These are phyloP conservation scores for Populus hybrid DNA, from an alignment of 441 rosid species.

Conservation along the genomic window DNA sequence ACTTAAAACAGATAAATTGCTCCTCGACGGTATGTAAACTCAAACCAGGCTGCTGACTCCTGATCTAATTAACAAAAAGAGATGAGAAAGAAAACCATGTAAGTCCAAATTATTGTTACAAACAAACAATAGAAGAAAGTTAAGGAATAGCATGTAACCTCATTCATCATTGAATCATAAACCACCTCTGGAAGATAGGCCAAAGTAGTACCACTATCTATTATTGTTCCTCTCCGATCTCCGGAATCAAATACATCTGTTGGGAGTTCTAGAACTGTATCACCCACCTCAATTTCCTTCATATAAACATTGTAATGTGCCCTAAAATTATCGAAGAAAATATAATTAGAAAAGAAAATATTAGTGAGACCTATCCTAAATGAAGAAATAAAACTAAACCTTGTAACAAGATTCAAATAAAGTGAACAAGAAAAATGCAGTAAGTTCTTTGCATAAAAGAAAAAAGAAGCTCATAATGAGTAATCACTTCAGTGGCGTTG, in stretches of 20 bases:
- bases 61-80: constrained; percentile 41
- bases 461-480: neutral
- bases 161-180: constrained; percentile 44
- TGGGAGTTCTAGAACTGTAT: constrained; percentile 46
- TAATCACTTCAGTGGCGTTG: neutral
- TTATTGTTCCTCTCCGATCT: constrained; percentile 64
- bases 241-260: constrained; percentile 50
- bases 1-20: constrained; percentile 70
- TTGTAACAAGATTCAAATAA: neutral
- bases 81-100: neutral
- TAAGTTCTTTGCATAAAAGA: neutral
- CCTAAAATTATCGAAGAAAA: constrained; percentile 44
- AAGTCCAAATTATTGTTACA: neutral
- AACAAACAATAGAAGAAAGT: constrained; percentile 10
- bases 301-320: constrained; percentile 78
- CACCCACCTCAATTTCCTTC: constrained; percentile 74
- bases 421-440: neutral
- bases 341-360: constrained; percentile 18
- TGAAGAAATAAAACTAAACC: neutral
- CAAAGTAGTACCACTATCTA: constrained; percentile 94
- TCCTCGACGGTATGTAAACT: constrained; percentile 58
- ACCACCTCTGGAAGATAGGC: constrained; percentile 71
- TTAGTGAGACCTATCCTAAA: constrained; percentile 1
- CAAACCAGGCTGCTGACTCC: constrained; percentile 49
- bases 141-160: constrained; percentile 32